Percentiles rank a stretch among this genome's conserved stretches.
Evolutionary conservation across 768 basidiomycete genomes (phyloP).

Genomic region (Russula brevipes): DNA sequence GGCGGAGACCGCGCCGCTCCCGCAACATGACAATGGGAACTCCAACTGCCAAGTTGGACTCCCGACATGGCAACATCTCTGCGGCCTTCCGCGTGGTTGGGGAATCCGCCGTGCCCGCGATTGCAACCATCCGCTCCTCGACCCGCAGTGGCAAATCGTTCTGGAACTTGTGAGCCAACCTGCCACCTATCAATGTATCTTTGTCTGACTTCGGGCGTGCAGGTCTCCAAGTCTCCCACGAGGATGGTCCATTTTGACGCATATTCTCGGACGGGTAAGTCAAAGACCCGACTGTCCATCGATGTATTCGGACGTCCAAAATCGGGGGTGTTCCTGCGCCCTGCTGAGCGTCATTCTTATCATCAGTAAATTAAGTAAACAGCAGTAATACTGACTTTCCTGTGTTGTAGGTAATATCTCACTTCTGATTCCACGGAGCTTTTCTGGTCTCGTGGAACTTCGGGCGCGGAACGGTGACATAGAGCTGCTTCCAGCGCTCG

Average conservation of each 20-base stretch:
- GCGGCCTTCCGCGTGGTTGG: constrained; percentile 7
- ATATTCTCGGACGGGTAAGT: constrained; percentile 20
- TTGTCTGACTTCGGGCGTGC: neutral
- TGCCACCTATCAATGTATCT: neutral
- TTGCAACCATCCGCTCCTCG: constrained; percentile 13
- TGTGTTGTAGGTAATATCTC: constrained; percentile 19
- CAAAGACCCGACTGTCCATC: neutral
- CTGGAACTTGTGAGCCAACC: constrained; percentile 15
- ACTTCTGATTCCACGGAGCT: constrained; percentile 24
- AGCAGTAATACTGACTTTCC: constrained; percentile 15
- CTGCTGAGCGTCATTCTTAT: constrained; percentile 6
- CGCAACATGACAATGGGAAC: constrained; percentile 11
- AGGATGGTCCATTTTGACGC: constrained; percentile 16
- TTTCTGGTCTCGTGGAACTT: constrained; percentile 19
- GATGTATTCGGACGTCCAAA: constrained; percentile 12
- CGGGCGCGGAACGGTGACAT: constrained; percentile 13
- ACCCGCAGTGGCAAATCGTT: constrained; percentile 18
- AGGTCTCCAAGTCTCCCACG: constrained; percentile 16
- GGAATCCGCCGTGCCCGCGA: neutral
- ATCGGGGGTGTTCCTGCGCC: neutral
- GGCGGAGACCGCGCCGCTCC: constrained; percentile 6
- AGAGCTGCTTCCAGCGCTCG: constrained; percentile 18
- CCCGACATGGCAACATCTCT: constrained; percentile 14
- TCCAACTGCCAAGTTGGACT: constrained; percentile 15
- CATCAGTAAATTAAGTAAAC: constrained; percentile 4